Evolutionary conservation across 345 rosid species (phyloP), one percentile per base, ranked within the genome.

Genomic region (Hibiscus mutabilis): DNA sequence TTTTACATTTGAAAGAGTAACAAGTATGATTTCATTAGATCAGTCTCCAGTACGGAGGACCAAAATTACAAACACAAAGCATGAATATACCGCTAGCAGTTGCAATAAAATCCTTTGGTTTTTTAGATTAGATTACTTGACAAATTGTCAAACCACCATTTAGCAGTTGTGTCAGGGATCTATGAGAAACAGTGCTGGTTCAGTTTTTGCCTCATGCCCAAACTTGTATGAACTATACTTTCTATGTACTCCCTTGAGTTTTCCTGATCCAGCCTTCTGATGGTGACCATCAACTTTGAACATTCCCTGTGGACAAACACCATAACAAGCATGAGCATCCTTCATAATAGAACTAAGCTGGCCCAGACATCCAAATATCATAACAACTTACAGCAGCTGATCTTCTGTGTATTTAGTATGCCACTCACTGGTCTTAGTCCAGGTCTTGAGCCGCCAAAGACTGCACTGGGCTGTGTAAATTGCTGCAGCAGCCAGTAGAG

Each of bases 401-500:
- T 56, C 60, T 56, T 56, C 60, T 56, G 60, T 19, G 60, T 56
- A 21, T 9, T 56, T 21, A 56, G 60, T 21, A 56, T 56, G 60
- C 14, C 60, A 56, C 60, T 56, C 29, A 21, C 13, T 56, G 60
- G 29, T 56, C 60, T 21, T 21, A 14, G 29, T 56, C 60, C 29
- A 56, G 24, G 10, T 21, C 25, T 22, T 56, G 60, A 56, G 10
- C 60, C 60, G 60, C 27, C 25, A 56, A 56, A 86, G 31, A 6
- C 83, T 82, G 71, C 83, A 72, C 55, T 83, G 88, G 29, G 93
- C 86, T 1, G 90, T 84, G 58, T 83, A 90, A 68, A 90, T 78
- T 22, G 91, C 93, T n/a, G 89, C 86, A 15, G 90, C 88, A 66
- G 90, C 89, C 60, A 90, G 58, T 46, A 80, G 62, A 22, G 96